These are phyloP conservation scores for Theileria luwenshuni DNA, from an alignment of 169 alveolate genomes.

Conservation along the genomic window DNA sequence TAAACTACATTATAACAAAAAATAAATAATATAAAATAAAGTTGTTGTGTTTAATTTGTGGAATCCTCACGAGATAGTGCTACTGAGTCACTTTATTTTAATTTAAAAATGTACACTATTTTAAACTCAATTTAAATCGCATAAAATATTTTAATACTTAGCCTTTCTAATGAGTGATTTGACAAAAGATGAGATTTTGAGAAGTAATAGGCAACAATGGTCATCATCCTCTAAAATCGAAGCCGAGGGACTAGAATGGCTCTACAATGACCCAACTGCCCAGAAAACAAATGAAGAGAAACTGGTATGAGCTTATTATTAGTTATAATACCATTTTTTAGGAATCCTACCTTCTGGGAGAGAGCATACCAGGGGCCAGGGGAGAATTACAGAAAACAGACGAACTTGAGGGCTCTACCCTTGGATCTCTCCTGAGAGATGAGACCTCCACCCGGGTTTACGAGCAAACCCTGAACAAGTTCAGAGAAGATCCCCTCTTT, in stretches of 20 bases:
- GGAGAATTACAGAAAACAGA: conserved; percentile 43
- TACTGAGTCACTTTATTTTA: background rate
- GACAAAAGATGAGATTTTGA: conserved; percentile 30
- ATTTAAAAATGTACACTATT: conserved; percentile 11
- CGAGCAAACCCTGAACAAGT: conserved; percentile 51
- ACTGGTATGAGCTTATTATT: conserved; percentile 17
- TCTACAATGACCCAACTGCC: conserved; percentile 61
- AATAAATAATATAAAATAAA: too few species aligned
- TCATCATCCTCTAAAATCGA: conserved; percentile 34
- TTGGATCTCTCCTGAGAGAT: conserved; percentile 52
- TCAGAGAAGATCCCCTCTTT: conserved; percentile 66
- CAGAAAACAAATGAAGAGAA: conserved; percentile 20
- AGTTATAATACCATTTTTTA: background rate
- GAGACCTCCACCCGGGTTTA: background rate
- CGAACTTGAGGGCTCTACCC: conserved; percentile 17
- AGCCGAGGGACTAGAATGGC: conserved; percentile 73
- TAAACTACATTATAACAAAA: background rate
- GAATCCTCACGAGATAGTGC: background rate
- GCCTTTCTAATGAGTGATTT: conserved; percentile 14
- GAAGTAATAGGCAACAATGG: conserved; percentile 52
- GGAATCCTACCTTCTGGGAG: conserved; percentile 61
- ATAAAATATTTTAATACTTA: background rate
- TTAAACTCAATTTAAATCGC: background rate
- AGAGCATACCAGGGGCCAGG: conserved; percentile 63
- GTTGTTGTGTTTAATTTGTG: too few species aligned